A percentile compares a stretch with the other conserved stretches of the same genome.
These are phyloP conservation scores for Myochromella boudieri DNA, from an alignment of 768 basidiomycete genomes.

Conservation along the genomic window DNA sequence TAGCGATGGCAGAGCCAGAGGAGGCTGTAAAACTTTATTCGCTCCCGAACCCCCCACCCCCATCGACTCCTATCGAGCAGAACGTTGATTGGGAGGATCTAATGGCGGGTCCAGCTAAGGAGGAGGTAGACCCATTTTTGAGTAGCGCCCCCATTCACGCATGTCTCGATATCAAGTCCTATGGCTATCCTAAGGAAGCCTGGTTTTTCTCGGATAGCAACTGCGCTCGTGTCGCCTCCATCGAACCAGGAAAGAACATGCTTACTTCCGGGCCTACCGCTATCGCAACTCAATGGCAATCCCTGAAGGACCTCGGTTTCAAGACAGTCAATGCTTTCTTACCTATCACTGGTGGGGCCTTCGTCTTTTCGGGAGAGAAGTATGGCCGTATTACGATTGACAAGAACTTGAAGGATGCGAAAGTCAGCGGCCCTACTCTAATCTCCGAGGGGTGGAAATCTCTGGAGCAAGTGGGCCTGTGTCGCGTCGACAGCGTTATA, in stretches of 20 bases:
- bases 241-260: not conserved
- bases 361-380: conserved; percentile 1
- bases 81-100: not conserved
- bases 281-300: not conserved
- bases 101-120: not conserved
- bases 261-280: not conserved
- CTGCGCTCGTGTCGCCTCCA: not conserved
- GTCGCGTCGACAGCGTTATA: not conserved
- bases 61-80: not conserved
- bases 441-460: conserved; percentile 1
- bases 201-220: conserved; percentile 1
- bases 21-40: not conserved
- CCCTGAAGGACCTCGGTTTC: not conserved
- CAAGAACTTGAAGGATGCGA: not conserved
- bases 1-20: not conserved
- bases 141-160: not conserved
- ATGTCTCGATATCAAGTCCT: not conserved
- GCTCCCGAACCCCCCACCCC: not conserved
- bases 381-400: conserved; percentile 3
- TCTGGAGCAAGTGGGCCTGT: not conserved
- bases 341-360: not conserved
- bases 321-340: not conserved
- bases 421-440: not conserved
- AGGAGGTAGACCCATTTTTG: not conserved
- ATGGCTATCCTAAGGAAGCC: not conserved